phyloP scores from a whole-genome alignment of 2,329 filamentous ascomycete genomes.

The Diaporthe batatas region DNA sequence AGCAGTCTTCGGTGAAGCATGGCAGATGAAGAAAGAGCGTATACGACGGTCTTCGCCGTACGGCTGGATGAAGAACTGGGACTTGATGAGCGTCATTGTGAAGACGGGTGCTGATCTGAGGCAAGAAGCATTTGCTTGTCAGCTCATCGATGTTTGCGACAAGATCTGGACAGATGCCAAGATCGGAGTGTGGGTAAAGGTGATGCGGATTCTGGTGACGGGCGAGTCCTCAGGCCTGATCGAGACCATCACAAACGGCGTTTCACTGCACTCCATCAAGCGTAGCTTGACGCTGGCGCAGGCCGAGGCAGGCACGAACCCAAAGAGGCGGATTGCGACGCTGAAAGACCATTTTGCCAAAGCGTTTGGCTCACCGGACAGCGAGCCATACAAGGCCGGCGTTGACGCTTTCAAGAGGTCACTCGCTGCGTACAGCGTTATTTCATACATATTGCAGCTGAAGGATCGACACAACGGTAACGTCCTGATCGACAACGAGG shows the following conservation, averaged over 20 bases:
- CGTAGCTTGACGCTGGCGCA: constrained; percentile 82
- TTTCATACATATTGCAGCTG: constrained; percentile 85
- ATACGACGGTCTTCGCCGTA: constrained; percentile 87
- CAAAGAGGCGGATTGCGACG: constrained; percentile 81
- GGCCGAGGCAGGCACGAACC: constrained; percentile 79
- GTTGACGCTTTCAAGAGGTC: constrained; percentile 85
- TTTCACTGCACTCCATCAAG: constrained; percentile 88
- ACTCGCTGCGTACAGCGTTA: constrained; percentile 88
- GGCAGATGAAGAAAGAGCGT: constrained; percentile 86
- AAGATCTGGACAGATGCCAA: constrained; percentile 84
- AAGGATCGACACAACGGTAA: constrained; percentile 92
- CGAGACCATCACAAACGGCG: constrained; percentile 89
- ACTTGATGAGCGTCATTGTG: constrained; percentile 87
- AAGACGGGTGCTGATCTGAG: constrained; percentile 87
- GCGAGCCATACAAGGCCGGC: constrained; percentile 77
- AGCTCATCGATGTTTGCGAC: constrained; percentile 84
- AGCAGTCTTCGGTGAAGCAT: constrained; percentile 88
- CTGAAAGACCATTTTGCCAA: constrained; percentile 86
- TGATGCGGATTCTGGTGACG: constrained; percentile 88
- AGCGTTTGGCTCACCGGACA: constrained; percentile 79
- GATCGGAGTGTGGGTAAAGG: constrained; percentile 87
- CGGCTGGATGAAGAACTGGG: constrained; percentile 90
- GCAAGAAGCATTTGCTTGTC: constrained; percentile 89
- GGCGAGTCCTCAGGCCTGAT: constrained; percentile 87
- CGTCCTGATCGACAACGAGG: constrained; percentile 86